phyloP scores from a whole-genome alignment of 495 filamentous ascomycete genomes.

The Lophium mytilinum region DNA sequence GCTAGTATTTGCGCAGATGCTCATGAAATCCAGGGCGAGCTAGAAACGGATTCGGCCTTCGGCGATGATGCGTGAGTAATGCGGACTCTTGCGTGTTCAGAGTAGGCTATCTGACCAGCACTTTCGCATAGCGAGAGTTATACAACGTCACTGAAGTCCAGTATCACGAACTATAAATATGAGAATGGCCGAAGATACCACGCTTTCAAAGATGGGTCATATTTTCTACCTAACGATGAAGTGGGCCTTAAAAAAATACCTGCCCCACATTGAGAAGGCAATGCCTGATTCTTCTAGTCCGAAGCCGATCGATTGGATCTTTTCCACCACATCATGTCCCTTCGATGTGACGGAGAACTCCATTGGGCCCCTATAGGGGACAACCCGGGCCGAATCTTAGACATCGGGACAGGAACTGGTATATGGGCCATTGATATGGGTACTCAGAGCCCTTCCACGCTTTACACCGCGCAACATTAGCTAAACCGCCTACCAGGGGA shows the following conservation, averaged over 20 bases:
- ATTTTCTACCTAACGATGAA: conserved; percentile 9
- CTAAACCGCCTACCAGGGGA: neutral
- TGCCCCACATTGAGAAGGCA: neutral
- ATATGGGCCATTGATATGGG: conserved; percentile 20
- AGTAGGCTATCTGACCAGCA: too few species aligned
- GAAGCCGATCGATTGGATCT: conserved; percentile 39
- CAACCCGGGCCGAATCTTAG: conserved; percentile 53
- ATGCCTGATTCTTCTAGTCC: conserved; percentile 1
- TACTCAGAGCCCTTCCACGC: neutral
- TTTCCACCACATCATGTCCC: conserved; percentile 43
- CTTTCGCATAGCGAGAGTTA: conserved; percentile 10
- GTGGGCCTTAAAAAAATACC: neutral
- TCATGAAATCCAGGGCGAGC: neutral
- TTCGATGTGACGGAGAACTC: conserved; percentile 49
- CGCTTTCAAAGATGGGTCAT: conserved; percentile 1
- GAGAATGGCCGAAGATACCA: conserved; percentile 14
- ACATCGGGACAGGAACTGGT: conserved; percentile 58
- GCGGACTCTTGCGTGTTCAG: too few species aligned
- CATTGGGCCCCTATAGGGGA: conserved; percentile 50
- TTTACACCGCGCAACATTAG: neutral
- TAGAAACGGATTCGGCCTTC: conserved; percentile 34
- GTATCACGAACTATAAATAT: conserved; percentile 36
- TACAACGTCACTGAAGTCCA: conserved; percentile 40
- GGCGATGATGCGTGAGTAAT: conserved; percentile 30
- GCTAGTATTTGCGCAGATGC: neutral